Percentiles rank a stretch among this genome's conserved stretches.
These are phyloP conservation scores for Candida parachauliodes DNA, from an alignment of 805 yeast species.

Conservation along the genomic window DNA sequence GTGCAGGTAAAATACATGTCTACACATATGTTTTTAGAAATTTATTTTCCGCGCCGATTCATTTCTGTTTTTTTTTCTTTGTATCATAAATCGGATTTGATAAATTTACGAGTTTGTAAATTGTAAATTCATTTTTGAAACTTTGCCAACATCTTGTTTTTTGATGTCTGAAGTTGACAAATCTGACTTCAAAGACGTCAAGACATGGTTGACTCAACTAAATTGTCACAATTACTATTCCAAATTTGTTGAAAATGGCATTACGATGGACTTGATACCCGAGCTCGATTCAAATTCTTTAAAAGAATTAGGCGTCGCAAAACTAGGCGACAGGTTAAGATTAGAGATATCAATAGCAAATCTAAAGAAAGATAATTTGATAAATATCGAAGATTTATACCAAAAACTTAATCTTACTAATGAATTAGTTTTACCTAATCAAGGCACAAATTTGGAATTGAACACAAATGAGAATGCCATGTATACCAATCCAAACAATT, in stretches of 20 bases:
- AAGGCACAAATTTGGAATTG: constrained; percentile 1
- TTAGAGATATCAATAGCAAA: constrained; percentile 56
- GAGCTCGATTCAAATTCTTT: constrained; percentile 64
- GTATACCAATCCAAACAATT: constrained; percentile 1
- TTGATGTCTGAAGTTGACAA: constrained; percentile 5
- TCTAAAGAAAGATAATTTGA: constrained; percentile 34
- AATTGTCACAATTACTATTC: constrained; percentile 32
- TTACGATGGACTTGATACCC: constrained; percentile 52
- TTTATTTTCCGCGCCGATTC: too few species aligned
- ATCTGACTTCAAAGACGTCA: constrained; percentile 21
- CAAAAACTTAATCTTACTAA: background rate
- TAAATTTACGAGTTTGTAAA: background rate
- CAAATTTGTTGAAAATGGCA: constrained; percentile 45
- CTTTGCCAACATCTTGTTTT: background rate
- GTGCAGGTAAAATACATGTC: background rate
- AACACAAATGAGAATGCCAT: background rate
- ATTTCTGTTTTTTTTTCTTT: too few species aligned
- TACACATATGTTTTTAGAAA: too few species aligned
- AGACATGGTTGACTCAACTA: constrained; percentile 33
- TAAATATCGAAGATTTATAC: constrained; percentile 25
- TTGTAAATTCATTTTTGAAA: too few species aligned
- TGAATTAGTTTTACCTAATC: background rate
- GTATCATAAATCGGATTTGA: background rate
- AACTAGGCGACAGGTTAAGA: constrained; percentile 79
- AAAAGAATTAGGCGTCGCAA: constrained; percentile 67